Conservation (phyloP, 805 yeast species). For the Millerozyma miso region DNA sequence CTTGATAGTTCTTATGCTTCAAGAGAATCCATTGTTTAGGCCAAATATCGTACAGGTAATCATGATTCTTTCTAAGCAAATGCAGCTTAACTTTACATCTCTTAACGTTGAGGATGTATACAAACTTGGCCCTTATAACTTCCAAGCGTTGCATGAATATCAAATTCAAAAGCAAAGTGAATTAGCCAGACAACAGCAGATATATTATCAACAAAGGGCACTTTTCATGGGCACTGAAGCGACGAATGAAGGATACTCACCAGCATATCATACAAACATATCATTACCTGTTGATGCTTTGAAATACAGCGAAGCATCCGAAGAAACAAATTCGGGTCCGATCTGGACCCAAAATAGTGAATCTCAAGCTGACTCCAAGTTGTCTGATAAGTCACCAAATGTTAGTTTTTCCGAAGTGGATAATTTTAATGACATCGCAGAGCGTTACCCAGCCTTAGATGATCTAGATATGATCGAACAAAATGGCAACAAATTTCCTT, state of each 20-base stretch:
- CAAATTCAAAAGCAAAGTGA: conserved; percentile 38
- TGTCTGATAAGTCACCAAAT: not conserved
- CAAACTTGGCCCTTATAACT: conserved; percentile 51
- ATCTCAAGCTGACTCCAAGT: conserved; percentile 2
- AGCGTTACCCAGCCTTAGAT: conserved; percentile 50
- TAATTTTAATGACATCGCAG: conserved; percentile 43
- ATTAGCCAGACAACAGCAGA: conserved; percentile 30
- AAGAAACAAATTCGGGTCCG: conserved; percentile 1
- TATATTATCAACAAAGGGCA: conserved; percentile 38
- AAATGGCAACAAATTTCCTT: not conserved
- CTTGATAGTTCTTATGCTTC: conserved; percentile 72
- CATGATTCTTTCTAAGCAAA: conserved; percentile 54
- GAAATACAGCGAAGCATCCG: not conserved
- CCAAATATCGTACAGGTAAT: conserved; percentile 87
- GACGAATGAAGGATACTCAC: not conserved
- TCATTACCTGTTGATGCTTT: not conserved
- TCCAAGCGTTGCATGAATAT: conserved; percentile 50
- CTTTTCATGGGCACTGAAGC: not conserved
- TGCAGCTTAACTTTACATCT: conserved; percentile 27
- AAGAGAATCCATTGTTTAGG: conserved; percentile 75
- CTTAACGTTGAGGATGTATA: conserved; percentile 41
- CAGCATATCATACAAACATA: not conserved
- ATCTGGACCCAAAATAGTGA: conserved; percentile 8
- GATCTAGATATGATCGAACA: conserved; percentile 9
- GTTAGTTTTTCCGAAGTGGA: conserved; percentile 31